Conservation (phyloP, 805 yeast genomes). For the Pichia phayaonensis region DNA sequence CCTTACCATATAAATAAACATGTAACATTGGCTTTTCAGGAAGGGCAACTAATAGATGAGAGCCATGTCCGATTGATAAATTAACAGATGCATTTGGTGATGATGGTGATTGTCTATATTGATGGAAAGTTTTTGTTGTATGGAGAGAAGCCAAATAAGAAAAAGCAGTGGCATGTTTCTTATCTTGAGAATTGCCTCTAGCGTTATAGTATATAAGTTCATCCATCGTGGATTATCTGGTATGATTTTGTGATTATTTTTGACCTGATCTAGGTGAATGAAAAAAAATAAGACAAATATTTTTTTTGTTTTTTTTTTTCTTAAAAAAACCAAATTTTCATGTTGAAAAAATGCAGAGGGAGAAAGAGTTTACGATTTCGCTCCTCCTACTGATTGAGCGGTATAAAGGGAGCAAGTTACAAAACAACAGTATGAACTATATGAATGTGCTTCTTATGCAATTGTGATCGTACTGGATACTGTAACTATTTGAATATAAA, state of each 20-base stretch:
- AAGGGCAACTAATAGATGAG: constrained; percentile 56
- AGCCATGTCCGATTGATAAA: constrained; percentile 40
- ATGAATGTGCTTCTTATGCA: too few relatives aligned
- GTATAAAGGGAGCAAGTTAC: too few relatives aligned
- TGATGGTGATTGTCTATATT: constrained; percentile 47
- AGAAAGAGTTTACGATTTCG: too few relatives aligned
- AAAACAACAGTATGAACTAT: too few relatives aligned
- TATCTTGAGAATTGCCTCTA: constrained; percentile 37
- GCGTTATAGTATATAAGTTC: constrained; percentile 43
- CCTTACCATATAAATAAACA: constrained; percentile 64
- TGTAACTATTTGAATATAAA: too few relatives aligned
- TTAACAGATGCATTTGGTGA: constrained; percentile 38
- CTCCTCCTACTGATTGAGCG: too few relatives aligned
- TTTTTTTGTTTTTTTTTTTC: too few relatives aligned
- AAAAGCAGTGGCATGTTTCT: constrained; percentile 27
- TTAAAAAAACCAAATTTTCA: background rate
- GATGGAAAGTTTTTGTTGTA: constrained; percentile 39
- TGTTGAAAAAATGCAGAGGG: background rate
- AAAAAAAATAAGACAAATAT: background rate
- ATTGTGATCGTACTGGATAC: too few relatives aligned
- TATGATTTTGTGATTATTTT: background rate
- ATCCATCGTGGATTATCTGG: constrained; percentile 31
- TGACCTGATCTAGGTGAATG: background rate
- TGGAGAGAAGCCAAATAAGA: constrained; percentile 37
- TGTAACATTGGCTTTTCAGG: constrained; percentile 67